These are phyloP conservation scores for Pythium rishiriense DNA, from an alignment of 352 stramenopile species.

Conservation along the genomic window DNA sequence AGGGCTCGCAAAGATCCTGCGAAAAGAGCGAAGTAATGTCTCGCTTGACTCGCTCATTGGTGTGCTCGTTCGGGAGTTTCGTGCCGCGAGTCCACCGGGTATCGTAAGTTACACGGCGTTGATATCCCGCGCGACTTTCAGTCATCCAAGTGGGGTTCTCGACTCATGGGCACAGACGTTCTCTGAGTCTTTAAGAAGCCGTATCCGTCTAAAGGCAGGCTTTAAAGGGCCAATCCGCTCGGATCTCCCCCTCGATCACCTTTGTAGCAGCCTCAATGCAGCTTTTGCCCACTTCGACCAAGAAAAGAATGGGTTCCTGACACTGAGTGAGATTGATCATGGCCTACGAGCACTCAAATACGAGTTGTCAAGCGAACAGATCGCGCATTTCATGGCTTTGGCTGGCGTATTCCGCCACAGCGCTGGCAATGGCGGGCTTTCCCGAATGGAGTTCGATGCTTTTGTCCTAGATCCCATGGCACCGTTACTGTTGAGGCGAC, in stretches of 20 bases:
- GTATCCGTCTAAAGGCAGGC: constrained; percentile 32
- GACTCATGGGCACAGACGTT: constrained; percentile 27
- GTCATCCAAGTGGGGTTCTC: constrained; percentile 2
- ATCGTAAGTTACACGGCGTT: constrained; percentile 38
- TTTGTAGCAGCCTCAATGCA: constrained; percentile 32
- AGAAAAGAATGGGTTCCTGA: constrained; percentile 52
- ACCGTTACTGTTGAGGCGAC: constrained; percentile 29
- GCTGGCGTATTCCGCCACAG: constrained; percentile 51
- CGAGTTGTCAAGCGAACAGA: constrained; percentile 35
- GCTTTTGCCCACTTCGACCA: constrained; percentile 75
- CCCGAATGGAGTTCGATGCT: constrained; percentile 77
- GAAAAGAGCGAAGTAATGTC: background rate
- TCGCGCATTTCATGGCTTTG: constrained; percentile 35
- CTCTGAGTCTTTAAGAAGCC: constrained; percentile 45
- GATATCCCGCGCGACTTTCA: constrained; percentile 2
- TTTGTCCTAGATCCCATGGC: constrained; percentile 68
- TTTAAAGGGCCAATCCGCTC: constrained; percentile 17
- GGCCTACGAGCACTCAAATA: constrained; percentile 55
- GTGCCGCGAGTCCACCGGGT: constrained; percentile 28
- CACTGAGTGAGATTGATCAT: constrained; percentile 26
- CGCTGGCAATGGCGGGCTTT: constrained; percentile 34
- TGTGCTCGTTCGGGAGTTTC: constrained; percentile 58
- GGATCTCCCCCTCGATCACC: constrained; percentile 1
- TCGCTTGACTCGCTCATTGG: constrained; percentile 44
- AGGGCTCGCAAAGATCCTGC: constrained; percentile 30